A percentile compares a stretch with the other conserved stretches of the same genome.
Conservation (phyloP, 805 yeast species). For the Ogataea methanolica region DNA sequence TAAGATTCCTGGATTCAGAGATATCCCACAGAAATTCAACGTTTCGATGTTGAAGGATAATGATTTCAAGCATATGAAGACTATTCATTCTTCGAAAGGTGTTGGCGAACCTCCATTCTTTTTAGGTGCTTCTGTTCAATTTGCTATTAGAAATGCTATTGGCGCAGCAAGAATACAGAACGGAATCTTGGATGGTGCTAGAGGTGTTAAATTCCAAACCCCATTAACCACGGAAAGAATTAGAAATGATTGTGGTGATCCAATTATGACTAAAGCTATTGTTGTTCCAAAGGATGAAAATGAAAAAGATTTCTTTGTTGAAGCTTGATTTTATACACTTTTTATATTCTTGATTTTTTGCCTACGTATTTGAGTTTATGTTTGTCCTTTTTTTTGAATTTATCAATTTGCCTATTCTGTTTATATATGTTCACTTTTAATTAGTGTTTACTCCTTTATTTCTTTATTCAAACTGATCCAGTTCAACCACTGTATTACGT, state of each 20-base stretch:
- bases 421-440: too few relatives aligned
- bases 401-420: neutral
- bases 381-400: neutral
- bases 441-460: too few relatives aligned
- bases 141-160: constrained; percentile 42
- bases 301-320: constrained; percentile 32
- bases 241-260: constrained; percentile 36
- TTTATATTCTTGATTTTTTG: neutral
- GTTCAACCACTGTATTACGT: too few relatives aligned
- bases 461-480: too few relatives aligned
- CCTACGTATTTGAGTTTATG: neutral
- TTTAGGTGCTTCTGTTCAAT: constrained; percentile 37
- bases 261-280: constrained; percentile 23
- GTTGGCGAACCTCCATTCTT: constrained; percentile 50
- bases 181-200: constrained; percentile 21
- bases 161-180: constrained; percentile 30
- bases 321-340: constrained; percentile 18
- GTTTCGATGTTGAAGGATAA: constrained; percentile 37
- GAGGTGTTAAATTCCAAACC: constrained; percentile 28
- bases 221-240: constrained; percentile 44
- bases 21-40: constrained; percentile 41
- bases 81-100: constrained; percentile 41
- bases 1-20: constrained; percentile 47
- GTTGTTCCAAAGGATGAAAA: constrained; percentile 30
- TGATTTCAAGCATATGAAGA: constrained; percentile 38